These are phyloP conservation scores for Strobilomyces echinocephalus DNA, from an alignment of 768 basidiomycete species.

Conservation along the genomic window DNA sequence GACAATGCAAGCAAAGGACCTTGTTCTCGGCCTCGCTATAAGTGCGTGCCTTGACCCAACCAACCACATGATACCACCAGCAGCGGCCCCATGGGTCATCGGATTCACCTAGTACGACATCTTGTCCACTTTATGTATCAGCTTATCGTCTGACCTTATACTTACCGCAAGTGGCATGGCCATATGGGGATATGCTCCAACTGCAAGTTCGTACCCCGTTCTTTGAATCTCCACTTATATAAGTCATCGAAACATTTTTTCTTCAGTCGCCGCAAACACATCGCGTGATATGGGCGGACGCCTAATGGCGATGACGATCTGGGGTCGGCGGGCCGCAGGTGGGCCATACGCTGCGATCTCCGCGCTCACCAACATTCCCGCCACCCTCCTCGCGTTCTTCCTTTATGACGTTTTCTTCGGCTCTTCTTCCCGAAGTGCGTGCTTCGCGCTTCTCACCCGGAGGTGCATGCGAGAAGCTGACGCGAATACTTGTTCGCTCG, in stretches of 20 bases:
- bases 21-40: constrained; percentile 21
- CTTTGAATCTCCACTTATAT: neutral
- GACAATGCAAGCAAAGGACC: constrained; percentile 8
- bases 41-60: constrained; percentile 42
- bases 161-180: constrained; percentile 40
- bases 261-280: constrained; percentile 54
- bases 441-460: neutral
- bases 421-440: constrained; percentile 56
- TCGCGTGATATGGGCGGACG: constrained; percentile 68
- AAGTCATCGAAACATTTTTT: neutral
- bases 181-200: constrained; percentile 57
- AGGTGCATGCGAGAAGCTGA: constrained; percentile 9
- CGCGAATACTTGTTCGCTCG: neutral
- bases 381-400: constrained; percentile 49
- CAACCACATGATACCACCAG: constrained; percentile 53
- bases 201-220: constrained; percentile 36
- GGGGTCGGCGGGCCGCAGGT: constrained; percentile 50
- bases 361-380: constrained; percentile 63
- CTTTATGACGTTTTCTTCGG: constrained; percentile 55
- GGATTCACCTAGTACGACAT: constrained; percentile 52
- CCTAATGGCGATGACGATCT: constrained; percentile 56
- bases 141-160: neutral
- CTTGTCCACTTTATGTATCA: neutral
- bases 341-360: constrained; percentile 57
- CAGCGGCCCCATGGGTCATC: constrained; percentile 47